Base-by-base conservation (phyloP, 805 yeast species). In the Nakazawaea laoshanensis region DNA sequence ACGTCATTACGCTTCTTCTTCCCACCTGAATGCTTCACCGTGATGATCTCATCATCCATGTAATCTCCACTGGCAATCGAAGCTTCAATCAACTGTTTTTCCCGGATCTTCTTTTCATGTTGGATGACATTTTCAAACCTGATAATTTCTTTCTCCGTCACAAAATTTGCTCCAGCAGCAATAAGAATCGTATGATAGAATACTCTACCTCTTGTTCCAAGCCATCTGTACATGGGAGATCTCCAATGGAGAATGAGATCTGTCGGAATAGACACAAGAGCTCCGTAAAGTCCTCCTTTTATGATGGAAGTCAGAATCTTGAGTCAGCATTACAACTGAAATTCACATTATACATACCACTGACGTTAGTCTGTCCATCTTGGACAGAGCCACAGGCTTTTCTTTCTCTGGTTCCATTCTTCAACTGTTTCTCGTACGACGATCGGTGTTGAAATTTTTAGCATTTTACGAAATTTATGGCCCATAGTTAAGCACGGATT, bases 181-280 rank as follows among this genome's bases (percentile, higher is more conserved):
- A 57, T 44, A 54, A 57, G 50, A 7, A 57, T 53, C 2, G 63
- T 58, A 37, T 58, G 61, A 35, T 55, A 58, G 27, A 57, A 58
- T 2, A 58, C 50, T 22, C 62, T 43, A 15, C 58, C 55, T 16
- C 63, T 40, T 15, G 45, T 37, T 3, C 63, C 63, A 33, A 57
- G 52, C 17, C 58, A 53, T 36, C 63, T 44, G 39, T 55, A 58
- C 18, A 50, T 42, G 11, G 62, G 63, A 1, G 60, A 58, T 25
- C 53, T 44, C 63, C 63, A 58, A 26, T 58, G 39, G 3, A 58
- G 40, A 2, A 58, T 25, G 21, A 57, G 37, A 35, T 57, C 62
- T 3, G 61, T 45, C 1, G 63, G 63, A 13, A 57, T 50, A 8
- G 63, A 55, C 19, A 58, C 43, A 32, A 58, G 39, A 3, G 63